A percentile compares a stretch with the other conserved stretches of the same genome.
phyloP scores from a whole-genome alignment of 495 filamentous ascomycete genomes.

The Polyplosphaeria fusca region DNA sequence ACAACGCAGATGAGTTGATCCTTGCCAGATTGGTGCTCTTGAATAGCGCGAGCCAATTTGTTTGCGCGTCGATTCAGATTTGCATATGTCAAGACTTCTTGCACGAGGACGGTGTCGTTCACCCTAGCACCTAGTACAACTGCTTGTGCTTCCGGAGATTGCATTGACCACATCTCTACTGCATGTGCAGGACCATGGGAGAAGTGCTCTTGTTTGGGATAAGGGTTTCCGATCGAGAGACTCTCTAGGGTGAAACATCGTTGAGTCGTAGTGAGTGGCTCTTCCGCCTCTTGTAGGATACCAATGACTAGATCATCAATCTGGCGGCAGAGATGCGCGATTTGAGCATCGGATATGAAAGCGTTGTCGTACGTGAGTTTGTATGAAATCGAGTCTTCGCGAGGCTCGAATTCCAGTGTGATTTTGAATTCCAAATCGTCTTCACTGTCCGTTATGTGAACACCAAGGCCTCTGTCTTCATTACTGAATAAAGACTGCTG shows the following conservation, averaged over 20 bases:
- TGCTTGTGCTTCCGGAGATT: constrained; percentile 54
- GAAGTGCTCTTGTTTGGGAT: constrained; percentile 26
- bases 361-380: constrained; percentile 54
- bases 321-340: constrained; percentile 54
- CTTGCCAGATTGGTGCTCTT: constrained; percentile 43
- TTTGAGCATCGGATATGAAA: constrained; percentile 49
- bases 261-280: constrained; percentile 40
- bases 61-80: constrained; percentile 63
- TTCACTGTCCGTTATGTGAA: constrained; percentile 52
- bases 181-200: constrained; percentile 44
- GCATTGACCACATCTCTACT: constrained; percentile 52
- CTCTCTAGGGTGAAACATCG: constrained; percentile 39
- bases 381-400: constrained; percentile 40
- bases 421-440: constrained; percentile 73
- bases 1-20: constrained; percentile 62
- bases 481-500: constrained; percentile 61
- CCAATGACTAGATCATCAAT: constrained; percentile 51
- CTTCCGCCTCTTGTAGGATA: constrained; percentile 45
- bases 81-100: constrained; percentile 55
- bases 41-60: constrained; percentile 58
- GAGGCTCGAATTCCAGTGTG: constrained; percentile 67
- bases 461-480: constrained; percentile 30
- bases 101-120: constrained; percentile 29
- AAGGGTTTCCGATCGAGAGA: constrained; percentile 57
- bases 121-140: constrained; percentile 57